These are phyloP conservation scores for Geotrichum europaeum DNA, from an alignment of 1,139 yeast genomes.

Conservation along the genomic window DNA sequence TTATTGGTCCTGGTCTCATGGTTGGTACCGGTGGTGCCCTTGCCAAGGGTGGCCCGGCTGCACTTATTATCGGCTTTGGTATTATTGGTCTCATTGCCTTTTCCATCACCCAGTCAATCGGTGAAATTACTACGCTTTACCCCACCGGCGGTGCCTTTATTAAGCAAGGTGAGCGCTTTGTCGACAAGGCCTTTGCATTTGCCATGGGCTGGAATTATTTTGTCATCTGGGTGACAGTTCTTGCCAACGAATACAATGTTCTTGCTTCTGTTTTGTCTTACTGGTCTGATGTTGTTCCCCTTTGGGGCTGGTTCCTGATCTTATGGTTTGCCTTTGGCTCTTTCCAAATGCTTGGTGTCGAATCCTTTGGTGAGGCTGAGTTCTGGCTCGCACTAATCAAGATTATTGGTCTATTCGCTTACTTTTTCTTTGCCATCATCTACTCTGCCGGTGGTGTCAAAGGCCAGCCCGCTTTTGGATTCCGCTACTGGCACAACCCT, in stretches of 20 bases:
- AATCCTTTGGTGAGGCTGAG: conserved; percentile 64
- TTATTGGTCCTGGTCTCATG: conserved; percentile 64
- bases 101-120: conserved; percentile 54
- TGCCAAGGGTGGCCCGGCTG: conserved; percentile 58
- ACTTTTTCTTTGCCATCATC: conserved; percentile 53
- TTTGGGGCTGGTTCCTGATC: conserved; percentile 52
- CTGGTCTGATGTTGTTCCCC: conserved; percentile 58
- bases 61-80: conserved; percentile 51
- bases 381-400: conserved; percentile 57
- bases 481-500: conserved; percentile 82
- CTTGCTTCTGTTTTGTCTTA: conserved; percentile 48
- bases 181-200: conserved; percentile 54
- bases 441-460: conserved; percentile 59
- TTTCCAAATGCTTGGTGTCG: conserved; percentile 53
- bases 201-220: conserved; percentile 60
- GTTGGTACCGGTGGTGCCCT: conserved; percentile 59
- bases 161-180: conserved; percentile 51
- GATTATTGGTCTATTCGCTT: conserved; percentile 50
- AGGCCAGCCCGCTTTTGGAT: conserved; percentile 33
- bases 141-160: conserved; percentile 63
- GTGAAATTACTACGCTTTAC: conserved; percentile 58
- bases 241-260: conserved; percentile 55
- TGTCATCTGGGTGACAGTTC: conserved; percentile 57
- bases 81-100: conserved; percentile 56
- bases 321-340: conserved; percentile 51